phyloP scores from a whole-genome alignment of 2,329 filamentous ascomycete species.

The Trichoderma sp. region DNA sequence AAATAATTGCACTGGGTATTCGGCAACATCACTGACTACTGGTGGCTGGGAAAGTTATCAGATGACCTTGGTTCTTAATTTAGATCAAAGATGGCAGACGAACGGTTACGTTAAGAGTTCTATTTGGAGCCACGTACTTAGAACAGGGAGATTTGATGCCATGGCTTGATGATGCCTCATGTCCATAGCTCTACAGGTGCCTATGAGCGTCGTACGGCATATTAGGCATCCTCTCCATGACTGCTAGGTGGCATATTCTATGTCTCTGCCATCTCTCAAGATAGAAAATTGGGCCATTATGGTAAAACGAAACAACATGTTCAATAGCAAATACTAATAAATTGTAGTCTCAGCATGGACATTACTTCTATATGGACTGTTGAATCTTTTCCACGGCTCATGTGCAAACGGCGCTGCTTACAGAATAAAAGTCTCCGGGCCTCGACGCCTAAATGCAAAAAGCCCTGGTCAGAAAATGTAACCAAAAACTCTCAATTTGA shows the following conservation, averaged over 20 bases:
- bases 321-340: neutral
- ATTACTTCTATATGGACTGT: neutral
- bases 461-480: neutral
- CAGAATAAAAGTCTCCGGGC: neutral
- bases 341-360: neutral
- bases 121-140: neutral
- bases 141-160: neutral
- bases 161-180: neutral
- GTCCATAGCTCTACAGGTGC: neutral
- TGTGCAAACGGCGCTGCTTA: neutral
- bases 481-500: neutral
- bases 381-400: neutral
- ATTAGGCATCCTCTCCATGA: neutral
- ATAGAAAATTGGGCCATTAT: neutral
- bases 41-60: neutral
- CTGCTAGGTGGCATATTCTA: neutral
- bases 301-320: neutral
- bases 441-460: neutral
- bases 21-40: neutral
- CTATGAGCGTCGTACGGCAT: neutral
- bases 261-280: neutral
- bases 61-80: neutral
- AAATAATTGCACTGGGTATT: too few species aligned
- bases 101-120: neutral
- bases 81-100: neutral